phyloP scores from a whole-genome alignment of 768 basidiomycete species.

The Collybia sp. region DNA sequence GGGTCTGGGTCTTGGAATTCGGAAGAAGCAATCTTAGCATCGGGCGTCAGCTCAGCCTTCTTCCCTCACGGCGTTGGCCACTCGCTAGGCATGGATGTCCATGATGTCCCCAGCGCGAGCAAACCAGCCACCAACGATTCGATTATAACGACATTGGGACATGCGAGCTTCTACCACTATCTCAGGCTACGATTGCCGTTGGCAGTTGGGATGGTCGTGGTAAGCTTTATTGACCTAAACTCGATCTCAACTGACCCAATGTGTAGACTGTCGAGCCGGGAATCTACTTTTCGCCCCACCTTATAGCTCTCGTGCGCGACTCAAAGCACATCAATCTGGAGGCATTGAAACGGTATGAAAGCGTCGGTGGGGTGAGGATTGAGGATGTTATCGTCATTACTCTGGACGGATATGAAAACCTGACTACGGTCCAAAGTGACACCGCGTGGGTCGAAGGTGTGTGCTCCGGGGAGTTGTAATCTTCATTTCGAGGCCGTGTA shows the following conservation, averaged over 20 bases:
- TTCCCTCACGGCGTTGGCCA: conserved; percentile 95
- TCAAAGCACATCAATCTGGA: conserved; percentile 67
- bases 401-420: conserved; percentile 67
- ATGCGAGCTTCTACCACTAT: conserved; percentile 73
- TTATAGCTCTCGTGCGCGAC: conserved; percentile 60
- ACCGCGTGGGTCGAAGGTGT: conserved; percentile 78
- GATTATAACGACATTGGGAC: conserved; percentile 35
- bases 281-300: conserved; percentile 78
- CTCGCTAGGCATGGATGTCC: conserved; percentile 90
- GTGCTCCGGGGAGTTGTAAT: conserved; percentile 59
- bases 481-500: neutral
- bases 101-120: conserved; percentile 83
- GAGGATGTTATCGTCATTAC: conserved; percentile 90
- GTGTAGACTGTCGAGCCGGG: conserved; percentile 86
- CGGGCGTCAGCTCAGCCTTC: conserved; percentile 79
- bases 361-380: conserved; percentile 88
- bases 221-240: conserved; percentile 30
- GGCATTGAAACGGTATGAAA: conserved; percentile 65
- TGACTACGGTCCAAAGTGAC: conserved; percentile 83
- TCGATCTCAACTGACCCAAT: neutral
- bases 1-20: conserved; percentile 53
- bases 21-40: conserved; percentile 65
- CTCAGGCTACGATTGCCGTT: conserved; percentile 75
- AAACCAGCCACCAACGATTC: conserved; percentile 61
- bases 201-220: conserved; percentile 79